Conservation (phyloP, 1,284 basidiomycete species). For the Peniophora sp. region DNA sequence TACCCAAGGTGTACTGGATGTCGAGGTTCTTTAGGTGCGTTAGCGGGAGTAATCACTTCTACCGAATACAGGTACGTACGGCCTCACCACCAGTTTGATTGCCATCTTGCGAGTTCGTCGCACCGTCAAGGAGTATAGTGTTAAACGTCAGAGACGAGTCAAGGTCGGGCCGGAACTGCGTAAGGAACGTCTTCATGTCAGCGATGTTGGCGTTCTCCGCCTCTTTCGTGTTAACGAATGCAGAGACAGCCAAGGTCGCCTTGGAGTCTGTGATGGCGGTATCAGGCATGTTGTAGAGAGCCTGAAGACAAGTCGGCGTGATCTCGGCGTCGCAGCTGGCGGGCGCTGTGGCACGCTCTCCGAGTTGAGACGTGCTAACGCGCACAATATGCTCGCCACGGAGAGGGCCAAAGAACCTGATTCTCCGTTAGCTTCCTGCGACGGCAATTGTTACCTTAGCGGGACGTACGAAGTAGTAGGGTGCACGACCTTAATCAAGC, state of each 20-base stretch:
- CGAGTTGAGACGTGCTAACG: conserved; percentile 21
- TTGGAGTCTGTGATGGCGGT: conserved; percentile 19
- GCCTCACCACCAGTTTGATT: conserved; percentile 30
- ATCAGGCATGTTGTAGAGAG: conserved; percentile 23
- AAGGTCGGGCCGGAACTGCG: conserved; percentile 20
- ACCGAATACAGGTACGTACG: conserved; percentile 41
- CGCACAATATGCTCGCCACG: conserved; percentile 10
- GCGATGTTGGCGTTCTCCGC: conserved; percentile 17
- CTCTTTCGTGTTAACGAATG: too few species aligned
- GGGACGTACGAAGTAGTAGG: conserved; percentile 15
- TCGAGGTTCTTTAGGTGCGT: conserved; percentile 38
- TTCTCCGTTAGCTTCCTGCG: neutral
- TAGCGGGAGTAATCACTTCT: conserved; percentile 1
- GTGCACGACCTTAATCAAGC: conserved; percentile 21
- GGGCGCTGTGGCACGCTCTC: conserved; percentile 14
- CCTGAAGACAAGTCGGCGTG: conserved; percentile 22
- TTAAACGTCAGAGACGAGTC: conserved; percentile 3
- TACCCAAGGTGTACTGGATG: conserved; percentile 55
- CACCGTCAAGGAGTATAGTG: conserved; percentile 2
- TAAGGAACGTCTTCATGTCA: conserved; percentile 4
- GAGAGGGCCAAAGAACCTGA: neutral
- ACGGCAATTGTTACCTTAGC: neutral
- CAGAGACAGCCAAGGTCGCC: conserved; percentile 22
- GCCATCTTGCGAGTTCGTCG: neutral
- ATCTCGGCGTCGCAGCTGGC: conserved; percentile 13